These are phyloP conservation scores for Cytidiella melzeri DNA, from an alignment of 768 basidiomycete species.

Conservation along the genomic window DNA sequence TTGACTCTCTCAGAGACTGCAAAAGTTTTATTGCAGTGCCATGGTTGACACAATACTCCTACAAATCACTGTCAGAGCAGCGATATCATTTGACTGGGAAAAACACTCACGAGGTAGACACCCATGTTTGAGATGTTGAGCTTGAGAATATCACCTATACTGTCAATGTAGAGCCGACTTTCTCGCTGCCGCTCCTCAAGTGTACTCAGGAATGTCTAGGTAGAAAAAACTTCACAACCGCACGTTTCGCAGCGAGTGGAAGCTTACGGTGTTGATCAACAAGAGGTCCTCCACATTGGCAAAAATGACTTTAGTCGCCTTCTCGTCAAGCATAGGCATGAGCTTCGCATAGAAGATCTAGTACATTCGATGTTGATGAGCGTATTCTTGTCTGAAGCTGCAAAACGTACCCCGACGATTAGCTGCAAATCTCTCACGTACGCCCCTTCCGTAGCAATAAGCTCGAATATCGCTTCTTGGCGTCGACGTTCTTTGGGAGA, in stretches of 20 bases:
- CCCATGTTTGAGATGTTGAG: slow-evolving; percentile 70
- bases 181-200: slow-evolving; percentile 90
- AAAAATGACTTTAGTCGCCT: slow-evolving; percentile 79
- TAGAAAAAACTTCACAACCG: slow-evolving; percentile 4
- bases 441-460: slow-evolving; percentile 83
- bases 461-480: slow-evolving; percentile 95
- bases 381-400: not conserved
- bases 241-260: not conserved
- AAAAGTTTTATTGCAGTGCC: slow-evolving; percentile 68
- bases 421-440: slow-evolving; percentile 92
- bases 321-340: slow-evolving; percentile 62
- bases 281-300: slow-evolving; percentile 93
- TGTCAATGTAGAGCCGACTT: slow-evolving; percentile 86
- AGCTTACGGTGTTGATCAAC: slow-evolving; percentile 73
- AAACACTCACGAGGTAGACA: slow-evolving; percentile 63
- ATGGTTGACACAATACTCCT: slow-evolving; percentile 93
- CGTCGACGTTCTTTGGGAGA: slow-evolving; percentile 73
- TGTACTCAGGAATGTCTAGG: slow-evolving; percentile 73
- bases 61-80: not conserved
- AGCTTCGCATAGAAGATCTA: slow-evolving; percentile 85
- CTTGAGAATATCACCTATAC: slow-evolving; percentile 79
- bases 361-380: not conserved
- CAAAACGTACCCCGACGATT: slow-evolving; percentile 66
- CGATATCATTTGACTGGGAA: not conserved
- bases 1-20: slow-evolving; percentile 63